Base-by-base conservation (phyloP, 371 early-diverging fungal genomes). In the Saksenaea vasiformis region DNA sequence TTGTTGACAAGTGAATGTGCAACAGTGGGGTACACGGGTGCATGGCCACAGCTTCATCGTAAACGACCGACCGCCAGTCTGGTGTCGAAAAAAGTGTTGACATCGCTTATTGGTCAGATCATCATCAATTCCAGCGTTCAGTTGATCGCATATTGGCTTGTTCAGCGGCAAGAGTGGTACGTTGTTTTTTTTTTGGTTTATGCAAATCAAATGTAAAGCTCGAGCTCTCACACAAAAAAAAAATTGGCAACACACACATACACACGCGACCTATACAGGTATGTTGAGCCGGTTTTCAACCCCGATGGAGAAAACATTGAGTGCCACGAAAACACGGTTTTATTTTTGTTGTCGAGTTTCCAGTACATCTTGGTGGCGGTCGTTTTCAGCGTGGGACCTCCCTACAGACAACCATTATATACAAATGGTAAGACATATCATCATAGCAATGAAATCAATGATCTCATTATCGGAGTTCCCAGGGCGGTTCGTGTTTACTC, bases 1-100 rank as follows among this genome's bases (percentile, higher is more conserved):
- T 60, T 43, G 35, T 58, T 53, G 37, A 56, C 59, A 26, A 53
- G 43, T 35, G 55, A 28, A 37, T 58, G 28, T 60, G 35, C 22
- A 24, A 54, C 69, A 85, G 88, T 91, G 91, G 94, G 93, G 5
- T 88, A 91, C 38, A 93, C 96, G 0, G 91, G 87, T n/a, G 89
- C 98, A 26, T 89, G 89, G 82, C 80, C 85, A 41, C 65, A 76
- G 7, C 82, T 98, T 24, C 72, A 85, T 61, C 81, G 78, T 1
- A 94, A 93, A 70, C 85, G 93, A 17, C 99, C 99, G 0, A 96
- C 98, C 0, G 96, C 98, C n/a, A 92, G 87, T 56, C 80, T 99
- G 27, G 89, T 96, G 26, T 92, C 93, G 28, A 91, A 89, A 65
- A 92, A 90, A 58, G 97, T 99, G 0, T 77, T 98, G 63, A 89